These are phyloP conservation scores for Lactarius sanguifluus DNA, from an alignment of 768 basidiomycete genomes.

Conservation along the genomic window DNA sequence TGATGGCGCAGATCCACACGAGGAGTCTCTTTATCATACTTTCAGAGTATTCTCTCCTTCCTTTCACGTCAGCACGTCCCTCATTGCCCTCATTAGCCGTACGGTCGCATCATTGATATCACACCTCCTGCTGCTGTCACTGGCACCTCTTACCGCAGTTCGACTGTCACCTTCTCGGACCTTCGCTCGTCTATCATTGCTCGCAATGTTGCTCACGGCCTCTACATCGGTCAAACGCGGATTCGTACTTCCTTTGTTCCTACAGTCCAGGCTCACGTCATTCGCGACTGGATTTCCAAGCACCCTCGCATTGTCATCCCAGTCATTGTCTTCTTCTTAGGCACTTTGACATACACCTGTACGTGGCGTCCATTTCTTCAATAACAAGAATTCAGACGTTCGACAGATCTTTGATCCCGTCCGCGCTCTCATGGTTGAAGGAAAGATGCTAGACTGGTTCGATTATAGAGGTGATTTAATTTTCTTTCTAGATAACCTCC, in stretches of 20 bases:
- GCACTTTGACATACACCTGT: constrained; percentile 87
- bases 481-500: not conserved
- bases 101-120: constrained; percentile 75
- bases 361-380: constrained; percentile 30
- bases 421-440: constrained; percentile 77
- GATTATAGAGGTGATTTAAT: constrained; percentile 62
- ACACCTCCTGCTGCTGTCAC: constrained; percentile 57
- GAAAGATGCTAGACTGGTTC: constrained; percentile 82
- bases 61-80: constrained; percentile 13
- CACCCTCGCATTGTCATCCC: constrained; percentile 88
- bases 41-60: constrained; percentile 57
- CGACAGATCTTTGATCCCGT: constrained; percentile 88
- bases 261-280: constrained; percentile 61
- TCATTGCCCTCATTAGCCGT: constrained; percentile 52
- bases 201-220: constrained; percentile 76
- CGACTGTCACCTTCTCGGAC: constrained; percentile 60
- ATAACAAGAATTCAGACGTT: constrained; percentile 8
- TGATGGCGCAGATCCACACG: constrained; percentile 83
- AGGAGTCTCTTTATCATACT: constrained; percentile 74
- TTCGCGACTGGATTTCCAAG: constrained; percentile 78
- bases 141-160: constrained; percentile 63
- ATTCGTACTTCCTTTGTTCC: constrained; percentile 60
- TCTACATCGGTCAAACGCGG: constrained; percentile 42
- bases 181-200: constrained; percentile 75
- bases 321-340: constrained; percentile 81